phyloP scores from a whole-genome alignment of 179 eudicot species.

The Vitellaria paradoxa region DNA sequence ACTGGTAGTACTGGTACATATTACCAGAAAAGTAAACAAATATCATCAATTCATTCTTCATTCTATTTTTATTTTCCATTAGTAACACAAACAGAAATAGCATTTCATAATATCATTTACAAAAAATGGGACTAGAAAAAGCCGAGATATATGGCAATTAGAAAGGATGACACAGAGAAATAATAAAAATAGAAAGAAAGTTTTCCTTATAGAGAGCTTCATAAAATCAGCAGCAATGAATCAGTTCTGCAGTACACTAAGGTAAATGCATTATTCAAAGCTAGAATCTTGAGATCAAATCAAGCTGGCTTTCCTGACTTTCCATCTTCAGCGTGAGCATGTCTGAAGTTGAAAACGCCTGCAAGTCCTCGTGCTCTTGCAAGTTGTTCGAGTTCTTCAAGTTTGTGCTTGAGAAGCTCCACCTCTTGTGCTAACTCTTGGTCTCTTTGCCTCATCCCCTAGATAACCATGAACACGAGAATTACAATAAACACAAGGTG shows the following conservation, averaged over 20 bases:
- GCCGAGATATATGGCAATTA: not conserved
- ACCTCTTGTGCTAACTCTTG: conserved; percentile 59
- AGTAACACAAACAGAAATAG: not conserved
- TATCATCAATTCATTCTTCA: not conserved
- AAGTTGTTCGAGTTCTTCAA: conserved; percentile 63
- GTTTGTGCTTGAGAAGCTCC: conserved; percentile 51
- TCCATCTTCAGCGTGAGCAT: conserved; percentile 26
- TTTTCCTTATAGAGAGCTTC: not conserved
- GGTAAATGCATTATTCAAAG: conserved; percentile 7
- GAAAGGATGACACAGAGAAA: not conserved
- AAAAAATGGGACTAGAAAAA: not conserved
- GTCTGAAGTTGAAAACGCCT: conserved; percentile 40
- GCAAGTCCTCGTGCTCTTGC: conserved; percentile 53
- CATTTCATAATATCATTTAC: not conserved
- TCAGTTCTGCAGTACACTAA: conserved; percentile 2
- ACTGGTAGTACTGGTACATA: not conserved
- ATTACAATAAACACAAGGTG: not conserved
- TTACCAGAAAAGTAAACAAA: not conserved
- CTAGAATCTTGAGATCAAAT: conserved; percentile 4
- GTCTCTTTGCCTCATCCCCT: conserved; percentile 61
- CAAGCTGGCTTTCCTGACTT: conserved; percentile 42
- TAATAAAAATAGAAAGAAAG: not conserved
- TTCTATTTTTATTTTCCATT: not conserved
- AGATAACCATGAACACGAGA: conserved; percentile 15
- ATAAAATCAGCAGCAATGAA: conserved; percentile 7